phyloP scores from a whole-genome alignment of 2,329 filamentous ascomycete species.

The Beauveria medogensis region DNA sequence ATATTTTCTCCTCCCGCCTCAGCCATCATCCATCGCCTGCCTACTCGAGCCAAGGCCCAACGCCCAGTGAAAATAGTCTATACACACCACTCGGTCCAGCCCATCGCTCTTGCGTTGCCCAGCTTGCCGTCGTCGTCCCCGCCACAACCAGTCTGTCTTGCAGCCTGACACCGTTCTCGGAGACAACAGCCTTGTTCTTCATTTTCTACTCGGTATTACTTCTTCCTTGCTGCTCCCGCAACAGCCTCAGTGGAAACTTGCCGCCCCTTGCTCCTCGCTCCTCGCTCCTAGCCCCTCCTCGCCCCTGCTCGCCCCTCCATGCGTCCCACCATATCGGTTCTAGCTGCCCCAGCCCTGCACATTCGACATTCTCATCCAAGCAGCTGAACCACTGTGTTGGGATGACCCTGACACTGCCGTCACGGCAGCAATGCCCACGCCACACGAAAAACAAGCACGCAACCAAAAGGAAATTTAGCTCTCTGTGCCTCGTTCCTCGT shows the following conservation, averaged over 20 bases:
- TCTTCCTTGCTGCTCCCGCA: neutral
- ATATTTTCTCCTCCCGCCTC: neutral
- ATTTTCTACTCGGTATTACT: neutral
- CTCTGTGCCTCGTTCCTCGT: no score
- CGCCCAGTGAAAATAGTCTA: neutral
- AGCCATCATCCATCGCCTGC: neutral
- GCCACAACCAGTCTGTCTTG: neutral
- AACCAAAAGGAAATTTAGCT: no score
- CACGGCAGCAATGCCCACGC: neutral
- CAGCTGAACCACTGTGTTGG: neutral
- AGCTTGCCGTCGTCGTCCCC: neutral
- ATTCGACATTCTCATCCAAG: neutral
- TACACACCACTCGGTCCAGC: neutral
- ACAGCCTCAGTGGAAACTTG: conserved; percentile 1
- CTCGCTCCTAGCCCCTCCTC: neutral
- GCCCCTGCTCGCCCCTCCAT: neutral
- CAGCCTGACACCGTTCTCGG: neutral
- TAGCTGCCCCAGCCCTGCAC: neutral
- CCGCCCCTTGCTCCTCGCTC: neutral
- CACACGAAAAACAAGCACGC: neutral
- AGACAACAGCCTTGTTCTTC: neutral
- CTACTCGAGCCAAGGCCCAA: no score
- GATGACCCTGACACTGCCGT: neutral
- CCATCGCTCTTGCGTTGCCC: neutral
- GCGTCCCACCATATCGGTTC: neutral